Conservation (phyloP, 2,329 filamentous ascomycete species). For the Metarhizium humberi region DNA sequence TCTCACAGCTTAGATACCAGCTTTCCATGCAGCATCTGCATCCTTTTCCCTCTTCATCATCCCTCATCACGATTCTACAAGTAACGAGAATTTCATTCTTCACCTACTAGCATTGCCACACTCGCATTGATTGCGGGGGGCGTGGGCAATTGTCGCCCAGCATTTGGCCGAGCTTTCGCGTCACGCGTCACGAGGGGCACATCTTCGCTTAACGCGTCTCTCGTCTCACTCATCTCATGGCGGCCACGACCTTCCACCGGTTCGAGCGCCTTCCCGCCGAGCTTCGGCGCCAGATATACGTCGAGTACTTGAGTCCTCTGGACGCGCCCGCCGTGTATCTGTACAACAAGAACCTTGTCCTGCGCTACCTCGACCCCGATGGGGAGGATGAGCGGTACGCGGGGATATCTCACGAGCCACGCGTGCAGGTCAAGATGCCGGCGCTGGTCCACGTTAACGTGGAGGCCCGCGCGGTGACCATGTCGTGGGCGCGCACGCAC, state of each 20-base stretch:
- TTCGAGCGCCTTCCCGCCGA: constrained; percentile 16
- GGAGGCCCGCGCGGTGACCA: constrained; percentile 13
- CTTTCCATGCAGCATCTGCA: too few species aligned
- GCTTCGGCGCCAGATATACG: constrained; percentile 17
- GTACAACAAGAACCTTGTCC: constrained; percentile 10
- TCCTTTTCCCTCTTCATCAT: neutral
- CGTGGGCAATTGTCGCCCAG: too few species aligned
- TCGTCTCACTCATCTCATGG: neutral
- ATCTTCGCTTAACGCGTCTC: too few species aligned
- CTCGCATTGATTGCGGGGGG: neutral
- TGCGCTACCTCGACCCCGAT: constrained; percentile 4
- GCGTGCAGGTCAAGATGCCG: constrained; percentile 12
- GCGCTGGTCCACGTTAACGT: constrained; percentile 9
- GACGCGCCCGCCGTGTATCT: constrained; percentile 12
- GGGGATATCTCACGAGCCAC: neutral
- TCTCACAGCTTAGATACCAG: too few species aligned
- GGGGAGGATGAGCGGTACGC: constrained; percentile 2
- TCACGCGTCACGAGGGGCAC: too few species aligned
- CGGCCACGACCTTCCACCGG: constrained; percentile 8
- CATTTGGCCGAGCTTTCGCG: too few species aligned
- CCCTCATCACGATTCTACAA: neutral
- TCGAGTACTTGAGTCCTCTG: constrained; percentile 4
- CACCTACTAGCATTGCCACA: neutral
- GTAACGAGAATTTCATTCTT: neutral
- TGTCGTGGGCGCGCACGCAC: constrained; percentile 9